Base-by-base conservation (phyloP, 108 stramenopile species). In the Chaetoceros tenuissimus region DNA sequence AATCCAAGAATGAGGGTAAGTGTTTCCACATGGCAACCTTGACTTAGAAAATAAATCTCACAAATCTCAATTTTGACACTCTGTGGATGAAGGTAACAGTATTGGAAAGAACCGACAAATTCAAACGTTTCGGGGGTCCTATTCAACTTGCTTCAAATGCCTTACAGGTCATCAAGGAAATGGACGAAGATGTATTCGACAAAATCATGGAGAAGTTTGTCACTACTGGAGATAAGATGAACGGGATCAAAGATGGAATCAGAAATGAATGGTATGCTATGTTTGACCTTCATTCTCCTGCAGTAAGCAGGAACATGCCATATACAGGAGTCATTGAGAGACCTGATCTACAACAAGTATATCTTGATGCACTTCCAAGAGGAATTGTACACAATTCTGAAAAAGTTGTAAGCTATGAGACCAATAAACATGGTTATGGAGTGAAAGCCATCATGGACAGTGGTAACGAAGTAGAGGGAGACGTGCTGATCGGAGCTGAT, bases 301-400 rank as follows among this genome's bases (percentile, higher is more conserved):
- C 86, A 16, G 67, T 69, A 47, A 53, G 31, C 27, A 56, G 82
- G 13, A 52, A 53, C 2, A 74, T 87, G 79, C 86, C 81, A 0
- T 83, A 79, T 62, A 87, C 86, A 16, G 79, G 81, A 45, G 86
- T 83, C 44, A 87, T 87, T 63, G 82, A 87, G 16, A 77, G 86
- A 44, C 80, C 82, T 8, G 81, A 83, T 66, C 60, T 87, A 22
- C 86, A 87, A 59, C 72, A 87, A 55, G 71, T 83, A 51, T 72
- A 79, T 45, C 70, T 87, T 18, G 62, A 78, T 17, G 46, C 47
- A 44, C 68, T 80, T 8, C 73, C 69, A 3, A 49, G 60, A 24
- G 75, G 69, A 40, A 59, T 57, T 2, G 71, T 80, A 3, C 49
- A 31, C 18, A 85, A 81, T 65, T 77, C 78, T 31, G 64, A 75